A percentile compares a stretch with the other conserved stretches of the same genome.
Conservation (phyloP, 306 rosid genomes). For the Castanea crenata region DNA sequence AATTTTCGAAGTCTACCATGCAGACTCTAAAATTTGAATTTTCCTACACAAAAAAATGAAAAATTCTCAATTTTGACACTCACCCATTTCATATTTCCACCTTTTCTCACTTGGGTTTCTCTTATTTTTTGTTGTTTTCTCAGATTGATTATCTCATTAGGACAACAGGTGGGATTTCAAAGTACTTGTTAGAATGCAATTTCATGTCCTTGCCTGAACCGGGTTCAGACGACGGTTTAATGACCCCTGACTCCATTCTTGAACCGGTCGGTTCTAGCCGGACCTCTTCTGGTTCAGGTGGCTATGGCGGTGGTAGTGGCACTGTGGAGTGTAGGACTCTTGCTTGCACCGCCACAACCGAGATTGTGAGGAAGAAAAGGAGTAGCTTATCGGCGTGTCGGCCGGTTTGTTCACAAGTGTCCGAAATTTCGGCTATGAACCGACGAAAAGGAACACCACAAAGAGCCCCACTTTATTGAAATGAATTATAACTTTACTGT, state of each 20-base stretch:
- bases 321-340: slow-evolving; percentile 41
- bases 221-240: slow-evolving; percentile 49
- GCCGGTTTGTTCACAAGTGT: slow-evolving; percentile 45
- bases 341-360: slow-evolving; percentile 74
- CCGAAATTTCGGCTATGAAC: slow-evolving; percentile 61
- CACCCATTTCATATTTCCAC: neutral
- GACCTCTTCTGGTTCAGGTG: slow-evolving; percentile 69
- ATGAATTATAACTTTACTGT: neutral
- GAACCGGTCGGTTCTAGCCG: slow-evolving; percentile 67
- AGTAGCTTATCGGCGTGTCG: slow-evolving; percentile 40
- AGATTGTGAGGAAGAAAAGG: slow-evolving; percentile 64
- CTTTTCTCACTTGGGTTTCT: slow-evolving; percentile 3
- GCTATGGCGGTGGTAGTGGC: slow-evolving; percentile 30
- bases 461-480: slow-evolving; percentile 81
- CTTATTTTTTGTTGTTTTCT: neutral
- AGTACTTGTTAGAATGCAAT: slow-evolving; percentile 64
- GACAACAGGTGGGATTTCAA: slow-evolving; percentile 48
- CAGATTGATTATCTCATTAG: slow-evolving; percentile 57
- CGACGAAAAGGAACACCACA: slow-evolving; percentile 83
- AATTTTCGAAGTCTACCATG: neutral
- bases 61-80: neutral
- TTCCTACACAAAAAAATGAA: neutral
- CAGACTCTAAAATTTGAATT: neutral
- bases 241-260: slow-evolving; percentile 78
- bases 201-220: slow-evolving; percentile 60